Evolutionary conservation across 2,329 filamentous ascomycete species (phyloP), one percentile per base, ranked within the genome.

Genomic region (Ophiostoma perfectum): DNA sequence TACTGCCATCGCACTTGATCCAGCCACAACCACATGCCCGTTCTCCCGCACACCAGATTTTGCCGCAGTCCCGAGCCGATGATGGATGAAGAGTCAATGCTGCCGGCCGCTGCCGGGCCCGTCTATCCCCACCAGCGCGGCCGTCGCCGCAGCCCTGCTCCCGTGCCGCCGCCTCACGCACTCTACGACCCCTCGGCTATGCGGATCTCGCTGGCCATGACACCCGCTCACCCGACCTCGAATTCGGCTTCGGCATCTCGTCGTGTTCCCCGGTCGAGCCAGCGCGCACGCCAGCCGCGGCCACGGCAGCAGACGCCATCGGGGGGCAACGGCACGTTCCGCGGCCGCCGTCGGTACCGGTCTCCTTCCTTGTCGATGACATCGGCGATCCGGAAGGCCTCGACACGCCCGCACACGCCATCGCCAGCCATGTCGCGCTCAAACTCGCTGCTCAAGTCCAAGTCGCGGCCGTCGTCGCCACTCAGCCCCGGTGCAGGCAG

Each of bases 261-360:
- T 14, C 55, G 11, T 9, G 49, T n/a, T 4, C 27, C 27, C 27
- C 27, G 27, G 27, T 27, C 27, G 27, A 27, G 27, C 27, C 27
- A 27, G 27, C 55, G 27, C 16, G n/a, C 49, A 9, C 16, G 36
- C 14, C 64, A 52, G 69, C 75, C 16, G 73, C 76, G 45, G 9
- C 55, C 68, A 1, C 66, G 55, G 69, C 75, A n/a, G 73, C 76
- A 55, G 9, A 64, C 68, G 1, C 66, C 66, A 4, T 78, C 79
- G 5, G 74, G 75, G 47, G 77, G 78, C 62, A 80, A 79, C 60
- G 76, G 77, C 66, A 80, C 77, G 1, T 77, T 79, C 65, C 77
- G 80, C 47, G 80, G 80, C 18, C 78, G 80, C n/a, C 76, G 76
- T 67, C 75, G 79, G 18, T 73, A 78, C 69, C 78, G 79, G 45